phyloP scores from a whole-genome alignment of 2,329 filamentous ascomycete species.

The Bertia moriformis region DNA sequence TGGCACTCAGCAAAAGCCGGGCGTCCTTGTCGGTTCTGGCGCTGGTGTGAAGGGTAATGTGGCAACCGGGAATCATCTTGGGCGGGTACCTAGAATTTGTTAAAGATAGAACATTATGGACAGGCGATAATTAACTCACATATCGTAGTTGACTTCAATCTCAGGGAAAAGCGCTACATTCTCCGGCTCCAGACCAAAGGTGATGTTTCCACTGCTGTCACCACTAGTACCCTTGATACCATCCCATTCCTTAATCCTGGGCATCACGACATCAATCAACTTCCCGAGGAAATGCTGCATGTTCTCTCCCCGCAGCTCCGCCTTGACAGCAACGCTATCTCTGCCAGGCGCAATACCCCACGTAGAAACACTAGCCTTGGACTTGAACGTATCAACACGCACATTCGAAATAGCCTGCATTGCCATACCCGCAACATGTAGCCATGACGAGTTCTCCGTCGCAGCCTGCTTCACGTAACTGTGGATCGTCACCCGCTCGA shows the following conservation, averaged over 20 bases:
- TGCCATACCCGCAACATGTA: slow-evolving; percentile 73
- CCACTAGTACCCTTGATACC: slow-evolving; percentile 52
- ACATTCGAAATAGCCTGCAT: slow-evolving; percentile 75
- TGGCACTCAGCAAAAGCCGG: slow-evolving; percentile 54
- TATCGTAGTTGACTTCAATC: slow-evolving; percentile 86
- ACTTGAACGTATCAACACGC: slow-evolving; percentile 54
- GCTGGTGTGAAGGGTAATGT: slow-evolving; percentile 71
- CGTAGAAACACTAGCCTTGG: slow-evolving; percentile 55
- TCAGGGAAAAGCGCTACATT: slow-evolving; percentile 79
- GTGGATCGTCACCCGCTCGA: slow-evolving; percentile 71
- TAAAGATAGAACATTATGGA: slow-evolving; percentile 2
- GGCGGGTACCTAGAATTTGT: slow-evolving; percentile 22
- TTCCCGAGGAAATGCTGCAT: slow-evolving; percentile 88
- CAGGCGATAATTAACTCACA: slow-evolving; percentile 29
- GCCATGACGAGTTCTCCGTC: slow-evolving; percentile 53
- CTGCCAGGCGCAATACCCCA: slow-evolving; percentile 59
- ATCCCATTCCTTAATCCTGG: slow-evolving; percentile 89
- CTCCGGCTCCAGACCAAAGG: slow-evolving; percentile 63
- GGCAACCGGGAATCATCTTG: slow-evolving; percentile 69
- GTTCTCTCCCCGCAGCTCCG: slow-evolving; percentile 61
- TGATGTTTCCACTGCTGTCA: slow-evolving; percentile 76
- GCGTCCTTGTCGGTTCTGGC: slow-evolving; percentile 77
- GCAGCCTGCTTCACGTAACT: slow-evolving; percentile 53
- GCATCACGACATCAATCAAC: slow-evolving; percentile 76
- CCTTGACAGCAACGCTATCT: slow-evolving; percentile 62